phyloP scores from a whole-genome alignment of 1,139 yeast genomes.

The Groenewaldozyma sp. region DNA sequence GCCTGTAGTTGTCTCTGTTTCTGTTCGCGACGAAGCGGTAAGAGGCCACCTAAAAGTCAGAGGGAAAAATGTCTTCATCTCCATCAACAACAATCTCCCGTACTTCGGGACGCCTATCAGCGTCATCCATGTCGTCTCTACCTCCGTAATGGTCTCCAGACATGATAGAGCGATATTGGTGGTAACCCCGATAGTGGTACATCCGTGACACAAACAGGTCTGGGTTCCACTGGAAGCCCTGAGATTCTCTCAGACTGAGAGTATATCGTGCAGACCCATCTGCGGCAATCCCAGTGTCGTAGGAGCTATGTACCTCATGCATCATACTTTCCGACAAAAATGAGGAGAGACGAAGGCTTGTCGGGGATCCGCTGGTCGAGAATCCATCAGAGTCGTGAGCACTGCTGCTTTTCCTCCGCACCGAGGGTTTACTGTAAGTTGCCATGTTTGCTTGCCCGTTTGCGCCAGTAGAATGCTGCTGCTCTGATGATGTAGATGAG shows the following conservation, averaged over 20 bases:
- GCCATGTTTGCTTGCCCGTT: too few species aligned
- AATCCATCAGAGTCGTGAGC: too few species aligned
- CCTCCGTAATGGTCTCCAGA: background rate
- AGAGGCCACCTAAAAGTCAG: conserved; percentile 16
- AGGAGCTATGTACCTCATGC: conserved; percentile 50
- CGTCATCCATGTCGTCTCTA: conserved; percentile 6
- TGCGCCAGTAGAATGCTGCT: too few species aligned
- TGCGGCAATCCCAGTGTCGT: conserved; percentile 35
- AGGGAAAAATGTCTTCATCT: conserved; percentile 19
- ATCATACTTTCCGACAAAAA: conserved; percentile 56
- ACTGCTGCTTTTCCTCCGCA: too few species aligned
- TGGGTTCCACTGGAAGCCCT: conserved; percentile 69
- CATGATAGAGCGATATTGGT: background rate
- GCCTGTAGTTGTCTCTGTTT: background rate
- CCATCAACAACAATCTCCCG: conserved; percentile 17
- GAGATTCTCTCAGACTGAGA: conserved; percentile 50
- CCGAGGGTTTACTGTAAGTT: too few species aligned
- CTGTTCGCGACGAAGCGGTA: background rate
- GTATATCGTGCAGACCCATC: conserved; percentile 22
- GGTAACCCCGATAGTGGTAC: conserved; percentile 35
- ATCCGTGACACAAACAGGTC: conserved; percentile 61
- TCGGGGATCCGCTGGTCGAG: conserved; percentile 36
- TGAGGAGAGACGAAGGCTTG: conserved; percentile 49
- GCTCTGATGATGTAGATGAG: background rate
- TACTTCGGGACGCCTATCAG: conserved; percentile 14